Evolutionary conservation across 306 rosid species (phyloP).

Genomic region (Trifolium dubium): DNA sequence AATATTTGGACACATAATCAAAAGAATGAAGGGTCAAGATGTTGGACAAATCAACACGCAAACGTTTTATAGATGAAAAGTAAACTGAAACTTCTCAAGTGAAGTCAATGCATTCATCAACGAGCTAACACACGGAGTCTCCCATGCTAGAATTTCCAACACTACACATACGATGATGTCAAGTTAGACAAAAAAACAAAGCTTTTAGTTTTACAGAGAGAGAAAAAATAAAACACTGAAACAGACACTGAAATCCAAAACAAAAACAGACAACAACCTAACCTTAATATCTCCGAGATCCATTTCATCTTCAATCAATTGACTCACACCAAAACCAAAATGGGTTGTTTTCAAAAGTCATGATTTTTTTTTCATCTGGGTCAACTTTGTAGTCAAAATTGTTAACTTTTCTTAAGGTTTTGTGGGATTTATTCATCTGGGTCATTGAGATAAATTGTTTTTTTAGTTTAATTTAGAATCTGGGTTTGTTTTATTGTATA

Average conservation of each 20-base stretch:
- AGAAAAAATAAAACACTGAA: conserved; percentile 11
- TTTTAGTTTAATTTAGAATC: conserved; percentile 20
- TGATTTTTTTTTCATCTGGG: conserved; percentile 37
- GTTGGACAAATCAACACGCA: conserved; percentile 33
- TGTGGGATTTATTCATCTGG: conserved; percentile 44
- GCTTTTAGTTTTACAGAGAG: conserved; percentile 47
- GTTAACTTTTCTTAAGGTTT: conserved; percentile 24
- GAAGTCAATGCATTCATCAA: conserved; percentile 53
- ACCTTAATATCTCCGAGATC: conserved; percentile 54
- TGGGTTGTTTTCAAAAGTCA: conserved; percentile 33
- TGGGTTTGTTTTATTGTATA: conserved; percentile 28
- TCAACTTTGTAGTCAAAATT: conserved; percentile 39
- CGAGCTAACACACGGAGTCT: conserved; percentile 28
- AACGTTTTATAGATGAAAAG: background rate
- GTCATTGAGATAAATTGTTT: conserved; percentile 34
- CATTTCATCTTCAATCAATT: conserved; percentile 35
- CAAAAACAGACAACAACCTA: background rate
- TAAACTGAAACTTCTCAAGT: conserved; percentile 7
- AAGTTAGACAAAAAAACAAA: background rate
- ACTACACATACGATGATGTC: conserved; percentile 30
- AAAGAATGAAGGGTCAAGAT: conserved; percentile 45
- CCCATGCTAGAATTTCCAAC: conserved; percentile 34
- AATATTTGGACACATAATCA: background rate
- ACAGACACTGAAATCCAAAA: background rate
- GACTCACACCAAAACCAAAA: conserved; percentile 19